These are phyloP conservation scores for Suhomyces ambrosiae DNA, from an alignment of 1,139 yeast species.

Conservation along the genomic window DNA sequence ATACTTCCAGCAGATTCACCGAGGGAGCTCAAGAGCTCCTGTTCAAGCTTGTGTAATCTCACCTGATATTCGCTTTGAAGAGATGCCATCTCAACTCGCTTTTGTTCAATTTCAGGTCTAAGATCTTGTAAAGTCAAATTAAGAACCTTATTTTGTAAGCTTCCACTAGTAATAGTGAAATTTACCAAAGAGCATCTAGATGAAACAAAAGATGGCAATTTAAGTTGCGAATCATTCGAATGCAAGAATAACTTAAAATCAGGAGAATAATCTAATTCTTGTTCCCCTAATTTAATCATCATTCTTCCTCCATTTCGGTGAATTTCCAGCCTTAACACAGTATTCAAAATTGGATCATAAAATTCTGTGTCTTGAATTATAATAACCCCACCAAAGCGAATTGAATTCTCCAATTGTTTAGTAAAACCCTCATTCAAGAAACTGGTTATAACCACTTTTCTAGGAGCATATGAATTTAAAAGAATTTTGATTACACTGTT, in stretches of 20 bases:
- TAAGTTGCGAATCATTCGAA: conserved; percentile 58
- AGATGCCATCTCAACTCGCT: conserved; percentile 53
- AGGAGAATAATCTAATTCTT: conserved; percentile 66
- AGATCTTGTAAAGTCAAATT: conserved; percentile 56
- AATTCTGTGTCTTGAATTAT: conserved; percentile 78
- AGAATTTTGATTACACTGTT: conserved; percentile 50
- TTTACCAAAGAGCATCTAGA: conserved; percentile 68
- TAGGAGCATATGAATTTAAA: conserved; percentile 28
- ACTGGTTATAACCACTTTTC: conserved; percentile 59
- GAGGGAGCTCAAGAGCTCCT: conserved; percentile 59
- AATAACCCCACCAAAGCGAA: conserved; percentile 79
- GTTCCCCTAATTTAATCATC: conserved; percentile 61
- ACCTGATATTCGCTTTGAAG: conserved; percentile 64
- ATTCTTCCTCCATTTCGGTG: conserved; percentile 71
- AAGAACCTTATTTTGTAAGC: conserved; percentile 64
- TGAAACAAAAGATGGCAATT: conserved; percentile 55
- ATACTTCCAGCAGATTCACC: conserved; percentile 62
- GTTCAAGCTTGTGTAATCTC: conserved; percentile 59
- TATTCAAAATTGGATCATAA: conserved; percentile 71
- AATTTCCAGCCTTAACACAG: conserved; percentile 63
- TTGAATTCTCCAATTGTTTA: conserved; percentile 74
- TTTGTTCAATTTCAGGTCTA: conserved; percentile 67
- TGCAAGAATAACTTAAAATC: conserved; percentile 63
- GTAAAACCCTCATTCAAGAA: conserved; percentile 71
- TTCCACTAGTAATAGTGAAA: conserved; percentile 69